Percentiles rank a stretch among this genome's conserved stretches.
phyloP scores from a whole-genome alignment of 139 green algal genomes.

The Micromonas commoda region DNA sequence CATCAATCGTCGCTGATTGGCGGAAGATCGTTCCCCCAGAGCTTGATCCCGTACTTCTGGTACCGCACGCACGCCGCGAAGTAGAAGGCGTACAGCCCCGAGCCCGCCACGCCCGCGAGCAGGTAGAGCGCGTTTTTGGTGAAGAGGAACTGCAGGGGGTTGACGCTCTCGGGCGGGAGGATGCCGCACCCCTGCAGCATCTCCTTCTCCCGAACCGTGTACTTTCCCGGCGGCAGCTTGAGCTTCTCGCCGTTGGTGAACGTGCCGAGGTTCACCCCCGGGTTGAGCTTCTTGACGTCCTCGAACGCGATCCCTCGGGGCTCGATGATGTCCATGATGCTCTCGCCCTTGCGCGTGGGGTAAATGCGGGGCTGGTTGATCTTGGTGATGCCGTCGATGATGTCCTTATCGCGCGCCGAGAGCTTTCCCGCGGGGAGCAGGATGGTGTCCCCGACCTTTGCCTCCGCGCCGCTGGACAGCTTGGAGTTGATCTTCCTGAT shows the following conservation, averaged over 20 bases:
- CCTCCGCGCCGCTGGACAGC: constrained; percentile 29
- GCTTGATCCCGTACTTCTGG: constrained; percentile 14
- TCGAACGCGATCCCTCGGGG: constrained; percentile 60
- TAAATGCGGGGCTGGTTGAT: constrained; percentile 53
- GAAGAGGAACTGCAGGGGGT: background rate
- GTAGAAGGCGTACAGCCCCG: constrained; percentile 5
- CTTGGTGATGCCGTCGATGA: constrained; percentile 53
- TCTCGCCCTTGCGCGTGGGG: constrained; percentile 68
- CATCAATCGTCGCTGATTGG: background rate
- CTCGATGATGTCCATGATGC: constrained; percentile 58
- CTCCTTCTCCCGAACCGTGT: constrained; percentile 79
- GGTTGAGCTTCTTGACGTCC: constrained; percentile 70
- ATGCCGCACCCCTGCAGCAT: constrained; percentile 53
- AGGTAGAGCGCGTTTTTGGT: background rate
- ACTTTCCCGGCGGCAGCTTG: constrained; percentile 55
- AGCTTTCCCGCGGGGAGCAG: constrained; percentile 69
- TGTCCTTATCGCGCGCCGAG: constrained; percentile 67
- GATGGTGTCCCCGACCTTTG: constrained; percentile 66
- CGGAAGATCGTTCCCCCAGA: constrained; percentile 11
- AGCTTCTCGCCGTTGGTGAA: constrained; percentile 36
- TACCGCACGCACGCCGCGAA: constrained; percentile 14
- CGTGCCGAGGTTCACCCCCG: constrained; percentile 55
- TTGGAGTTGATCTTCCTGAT: constrained; percentile 56
- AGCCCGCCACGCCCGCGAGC: background rate
- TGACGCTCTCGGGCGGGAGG: constrained; percentile 4